phyloP scores from a whole-genome alignment of 169 alveolate species.

The Eimeria necatrix region DNA sequence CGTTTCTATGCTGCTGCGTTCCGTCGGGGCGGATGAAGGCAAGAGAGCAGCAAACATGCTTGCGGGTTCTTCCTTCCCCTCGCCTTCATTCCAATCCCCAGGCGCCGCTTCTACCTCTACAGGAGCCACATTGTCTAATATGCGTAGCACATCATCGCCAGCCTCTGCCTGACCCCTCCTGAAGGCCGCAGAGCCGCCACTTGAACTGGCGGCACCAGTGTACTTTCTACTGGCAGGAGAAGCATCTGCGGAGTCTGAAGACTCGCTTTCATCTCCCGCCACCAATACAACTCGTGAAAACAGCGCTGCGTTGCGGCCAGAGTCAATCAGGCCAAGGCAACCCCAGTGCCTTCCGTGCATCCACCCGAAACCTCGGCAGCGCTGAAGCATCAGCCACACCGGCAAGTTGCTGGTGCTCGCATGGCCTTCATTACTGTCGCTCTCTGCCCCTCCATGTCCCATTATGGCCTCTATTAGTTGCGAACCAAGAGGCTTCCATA shows the following conservation, averaged over 20 bases:
- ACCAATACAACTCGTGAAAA: slow-evolving; percentile 31
- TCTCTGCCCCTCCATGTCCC: background rate
- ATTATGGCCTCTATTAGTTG: background rate
- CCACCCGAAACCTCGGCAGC: slow-evolving; percentile 65
- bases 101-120: slow-evolving; percentile 56
- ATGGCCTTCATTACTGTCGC: background rate
- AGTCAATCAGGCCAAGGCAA: slow-evolving; percentile 45
- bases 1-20: background rate
- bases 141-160: background rate
- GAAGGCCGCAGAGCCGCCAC: background rate
- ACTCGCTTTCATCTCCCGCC: background rate
- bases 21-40: background rate
- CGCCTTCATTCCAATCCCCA: background rate
- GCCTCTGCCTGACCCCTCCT: background rate
- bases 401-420: background rate
- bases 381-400: slow-evolving; percentile 28
- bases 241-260: background rate
- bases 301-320: slow-evolving; percentile 31
- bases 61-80: background rate
- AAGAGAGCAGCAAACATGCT: slow-evolving; percentile 53
- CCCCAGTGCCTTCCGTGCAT: slow-evolving; percentile 5
- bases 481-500: too few relatives aligned
- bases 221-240: background rate
- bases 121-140: slow-evolving; percentile 33
- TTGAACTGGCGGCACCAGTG: background rate